Evolutionary conservation across 1,139 yeast genomes (phyloP).

Genomic region (Blastobotrys niveus): DNA sequence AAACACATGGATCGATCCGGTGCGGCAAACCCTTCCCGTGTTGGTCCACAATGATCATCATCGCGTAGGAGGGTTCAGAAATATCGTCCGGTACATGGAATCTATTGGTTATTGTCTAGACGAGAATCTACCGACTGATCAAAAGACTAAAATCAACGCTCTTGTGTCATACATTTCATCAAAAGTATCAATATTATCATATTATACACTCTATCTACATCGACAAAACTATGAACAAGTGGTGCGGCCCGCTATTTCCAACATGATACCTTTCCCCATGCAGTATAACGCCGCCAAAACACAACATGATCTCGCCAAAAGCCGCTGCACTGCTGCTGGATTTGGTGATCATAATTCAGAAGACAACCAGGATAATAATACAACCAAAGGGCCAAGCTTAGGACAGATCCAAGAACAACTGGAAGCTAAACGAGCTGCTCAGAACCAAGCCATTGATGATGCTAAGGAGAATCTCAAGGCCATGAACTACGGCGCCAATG

Average conservation of each 20-base stretch:
- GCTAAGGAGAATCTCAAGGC: slow-evolving; percentile 50
- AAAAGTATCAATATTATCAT: slow-evolving; percentile 46
- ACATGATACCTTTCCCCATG: slow-evolving; percentile 72
- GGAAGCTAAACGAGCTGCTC: slow-evolving; percentile 43
- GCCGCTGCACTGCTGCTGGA: slow-evolving; percentile 36
- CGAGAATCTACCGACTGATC: slow-evolving; percentile 18
- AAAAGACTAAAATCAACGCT: slow-evolving; percentile 30
- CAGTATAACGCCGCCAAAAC: slow-evolving; percentile 71
- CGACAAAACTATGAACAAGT: slow-evolving; percentile 58
- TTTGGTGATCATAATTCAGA: slow-evolving; percentile 5
- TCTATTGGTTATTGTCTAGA: slow-evolving; percentile 24
- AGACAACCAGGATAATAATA: slow-evolving; percentile 5
- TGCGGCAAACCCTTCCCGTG: slow-evolving; percentile 46
- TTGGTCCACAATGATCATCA: slow-evolving; percentile 35
- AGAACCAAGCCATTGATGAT: slow-evolving; percentile 42
- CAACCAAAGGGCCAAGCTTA: slow-evolving; percentile 9
- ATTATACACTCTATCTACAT: slow-evolving; percentile 57
- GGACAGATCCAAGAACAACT: slow-evolving; percentile 31
- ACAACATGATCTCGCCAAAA: slow-evolving; percentile 45
- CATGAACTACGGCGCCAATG: slow-evolving; percentile 39
- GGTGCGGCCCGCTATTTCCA: slow-evolving; percentile 55
- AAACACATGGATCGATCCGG: slow-evolving; percentile 52
- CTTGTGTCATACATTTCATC: slow-evolving; percentile 39
- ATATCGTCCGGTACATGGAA: slow-evolving; percentile 41
- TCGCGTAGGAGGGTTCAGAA: slow-evolving; percentile 38